phyloP scores from a whole-genome alignment of 2,329 filamentous ascomycete genomes.

The Penicillium sp. region DNA sequence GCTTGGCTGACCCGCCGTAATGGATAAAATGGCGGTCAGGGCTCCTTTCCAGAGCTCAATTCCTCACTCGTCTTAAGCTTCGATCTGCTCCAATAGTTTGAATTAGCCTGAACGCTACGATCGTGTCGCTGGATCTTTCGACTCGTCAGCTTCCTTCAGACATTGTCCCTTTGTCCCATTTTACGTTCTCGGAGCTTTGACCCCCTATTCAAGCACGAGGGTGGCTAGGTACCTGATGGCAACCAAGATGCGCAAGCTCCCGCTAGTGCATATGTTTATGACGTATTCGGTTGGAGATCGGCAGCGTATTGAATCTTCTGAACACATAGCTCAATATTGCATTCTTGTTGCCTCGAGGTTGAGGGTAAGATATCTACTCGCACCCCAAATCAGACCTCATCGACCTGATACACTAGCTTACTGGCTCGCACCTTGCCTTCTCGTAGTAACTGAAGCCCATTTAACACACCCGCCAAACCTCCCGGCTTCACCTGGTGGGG shows the following conservation, averaged over 20 bases:
- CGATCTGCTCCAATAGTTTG: neutral
- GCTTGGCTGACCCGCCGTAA: neutral
- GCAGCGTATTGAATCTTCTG: neutral
- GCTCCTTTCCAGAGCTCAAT: neutral
- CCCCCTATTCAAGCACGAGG: neutral
- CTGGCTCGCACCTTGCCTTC: conserved; percentile 24
- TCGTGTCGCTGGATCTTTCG: neutral
- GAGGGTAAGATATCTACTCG: neutral
- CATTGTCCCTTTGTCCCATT: neutral
- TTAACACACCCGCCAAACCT: conserved; percentile 20
- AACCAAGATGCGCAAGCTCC: neutral
- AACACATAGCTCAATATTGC: neutral
- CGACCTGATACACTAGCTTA: conserved; percentile 26
- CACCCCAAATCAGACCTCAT: neutral
- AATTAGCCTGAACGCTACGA: neutral
- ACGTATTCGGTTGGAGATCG: neutral
- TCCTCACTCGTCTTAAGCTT: neutral
- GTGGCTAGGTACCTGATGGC: neutral
- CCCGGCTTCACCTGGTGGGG: conserved; percentile 18
- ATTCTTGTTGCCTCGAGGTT: neutral
- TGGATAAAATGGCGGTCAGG: conserved; percentile 1
- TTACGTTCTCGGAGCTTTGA: neutral
- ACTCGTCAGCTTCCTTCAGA: neutral
- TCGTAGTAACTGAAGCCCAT: conserved; percentile 22
- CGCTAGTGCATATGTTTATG: conserved; percentile 4